Evolutionary conservation across 1,139 yeast species (phyloP).

Genomic region (Pichia sp.): DNA sequence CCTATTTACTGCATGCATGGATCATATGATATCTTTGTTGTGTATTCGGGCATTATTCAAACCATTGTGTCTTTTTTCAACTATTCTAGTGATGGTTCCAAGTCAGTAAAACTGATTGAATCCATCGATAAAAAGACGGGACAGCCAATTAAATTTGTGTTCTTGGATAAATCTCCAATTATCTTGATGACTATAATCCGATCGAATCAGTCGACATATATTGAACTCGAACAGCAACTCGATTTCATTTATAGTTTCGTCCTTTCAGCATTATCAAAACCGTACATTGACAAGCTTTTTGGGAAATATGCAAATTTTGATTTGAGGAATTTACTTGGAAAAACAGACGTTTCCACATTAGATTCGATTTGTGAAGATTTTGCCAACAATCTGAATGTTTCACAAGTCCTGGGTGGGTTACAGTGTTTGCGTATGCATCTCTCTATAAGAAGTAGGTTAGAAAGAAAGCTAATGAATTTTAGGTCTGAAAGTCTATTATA

Average conservation of each 20-base stretch:
- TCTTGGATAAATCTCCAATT: constrained; percentile 64
- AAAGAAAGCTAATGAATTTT: constrained; percentile 39
- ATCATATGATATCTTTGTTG: constrained; percentile 61
- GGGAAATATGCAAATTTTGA: constrained; percentile 76
- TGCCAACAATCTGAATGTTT: constrained; percentile 44
- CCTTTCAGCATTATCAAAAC: constrained; percentile 73
- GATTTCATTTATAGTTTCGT: constrained; percentile 73
- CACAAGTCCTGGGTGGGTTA: constrained; percentile 56
- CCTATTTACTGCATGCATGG: constrained; percentile 86
- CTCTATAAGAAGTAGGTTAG: constrained; percentile 44
- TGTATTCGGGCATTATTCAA: constrained; percentile 71
- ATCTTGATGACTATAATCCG: constrained; percentile 72
- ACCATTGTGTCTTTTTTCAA: constrained; percentile 62
- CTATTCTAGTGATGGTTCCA: constrained; percentile 33
- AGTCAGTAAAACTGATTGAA: constrained; percentile 37
- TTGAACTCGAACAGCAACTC: constrained; percentile 60
- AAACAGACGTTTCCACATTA: constrained; percentile 60
- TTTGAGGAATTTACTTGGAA: constrained; percentile 68
- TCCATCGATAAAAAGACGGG: constrained; percentile 30
- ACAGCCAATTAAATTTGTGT: constrained; percentile 48
- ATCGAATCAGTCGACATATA: constrained; percentile 36
- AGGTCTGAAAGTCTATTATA: constrained; percentile 47
- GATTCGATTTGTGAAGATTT: constrained; percentile 58
- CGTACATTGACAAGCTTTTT: constrained; percentile 67
- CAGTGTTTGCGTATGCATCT: constrained; percentile 52